Conservation (phyloP, 768 basidiomycete species). For the Phlegmacium glaucopus region DNA sequence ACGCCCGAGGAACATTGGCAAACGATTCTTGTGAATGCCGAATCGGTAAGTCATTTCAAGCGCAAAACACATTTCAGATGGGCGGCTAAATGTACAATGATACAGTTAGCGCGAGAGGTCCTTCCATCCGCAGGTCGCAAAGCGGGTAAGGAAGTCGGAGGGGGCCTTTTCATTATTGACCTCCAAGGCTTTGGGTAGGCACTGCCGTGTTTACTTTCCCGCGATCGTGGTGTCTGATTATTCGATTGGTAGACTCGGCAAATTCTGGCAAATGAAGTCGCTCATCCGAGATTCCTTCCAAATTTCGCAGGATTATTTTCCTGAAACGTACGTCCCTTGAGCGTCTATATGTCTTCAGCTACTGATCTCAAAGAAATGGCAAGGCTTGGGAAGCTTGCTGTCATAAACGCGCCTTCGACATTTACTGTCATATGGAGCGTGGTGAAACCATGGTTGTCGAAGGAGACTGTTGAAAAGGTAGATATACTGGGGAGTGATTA, state of each 20-base stretch:
- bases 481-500: slow-evolving; percentile 65
- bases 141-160: slow-evolving; percentile 47
- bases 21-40: slow-evolving; percentile 60
- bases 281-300: slow-evolving; percentile 64
- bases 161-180: slow-evolving; percentile 64
- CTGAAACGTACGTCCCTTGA: slow-evolving; percentile 51
- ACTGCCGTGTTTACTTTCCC: not conserved
- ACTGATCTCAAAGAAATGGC: slow-evolving; percentile 2
- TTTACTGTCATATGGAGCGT: slow-evolving; percentile 72
- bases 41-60: slow-evolving; percentile 36
- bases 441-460: slow-evolving; percentile 70
- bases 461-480: slow-evolving; percentile 68
- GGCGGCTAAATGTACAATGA: not conserved
- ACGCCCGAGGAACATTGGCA: slow-evolving; percentile 63
- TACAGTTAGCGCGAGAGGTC: slow-evolving; percentile 55
- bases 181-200: slow-evolving; percentile 67
- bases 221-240: not conserved
- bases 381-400: slow-evolving; percentile 71
- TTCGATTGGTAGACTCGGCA: slow-evolving; percentile 41
- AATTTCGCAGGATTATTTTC: slow-evolving; percentile 76
- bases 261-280: slow-evolving; percentile 76
- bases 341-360: not conserved
- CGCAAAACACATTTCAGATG: not conserved
- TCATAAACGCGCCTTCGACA: slow-evolving; percentile 70
- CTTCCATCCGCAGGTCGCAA: slow-evolving; percentile 61